These are phyloP conservation scores for Spathaspora hagerdaliae DNA, from an alignment of 805 yeast species.

Conservation along the genomic window DNA sequence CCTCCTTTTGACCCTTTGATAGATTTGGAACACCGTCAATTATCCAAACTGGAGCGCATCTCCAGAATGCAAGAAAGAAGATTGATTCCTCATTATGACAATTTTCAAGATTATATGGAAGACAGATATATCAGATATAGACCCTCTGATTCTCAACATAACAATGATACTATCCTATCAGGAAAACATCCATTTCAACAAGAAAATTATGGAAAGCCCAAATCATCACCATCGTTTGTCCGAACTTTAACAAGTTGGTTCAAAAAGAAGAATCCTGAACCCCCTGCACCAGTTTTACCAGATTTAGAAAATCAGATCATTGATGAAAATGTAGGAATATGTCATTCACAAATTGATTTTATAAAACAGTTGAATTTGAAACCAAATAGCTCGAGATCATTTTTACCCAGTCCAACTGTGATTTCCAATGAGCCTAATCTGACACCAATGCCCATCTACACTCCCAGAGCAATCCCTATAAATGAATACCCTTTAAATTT, in stretches of 20 bases:
- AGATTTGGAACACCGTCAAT: background rate
- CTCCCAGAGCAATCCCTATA: slow-evolving; percentile 22
- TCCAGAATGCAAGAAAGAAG: background rate
- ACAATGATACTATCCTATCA: slow-evolving; percentile 17
- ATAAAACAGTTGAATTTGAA: slow-evolving; percentile 8
- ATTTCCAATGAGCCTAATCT: slow-evolving; percentile 1
- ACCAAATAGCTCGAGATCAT: slow-evolving; percentile 15
- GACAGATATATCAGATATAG: slow-evolving; percentile 28
- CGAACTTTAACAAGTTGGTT: slow-evolving; percentile 8
- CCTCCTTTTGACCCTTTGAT: slow-evolving; percentile 16
- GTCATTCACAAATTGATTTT: background rate
- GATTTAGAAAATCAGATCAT: background rate
- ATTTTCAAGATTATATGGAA: slow-evolving; percentile 24
- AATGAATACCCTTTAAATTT: slow-evolving; percentile 16
- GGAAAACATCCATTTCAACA: slow-evolving; percentile 31
- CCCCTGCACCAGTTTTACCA: background rate
- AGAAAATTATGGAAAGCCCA: slow-evolving; percentile 3
- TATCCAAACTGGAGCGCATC: too few species aligned
- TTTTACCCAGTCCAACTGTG: slow-evolving; percentile 4
- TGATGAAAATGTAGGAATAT: background rate
- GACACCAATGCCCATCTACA: slow-evolving; percentile 7
- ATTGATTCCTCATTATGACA: slow-evolving; percentile 10
- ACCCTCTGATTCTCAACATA: slow-evolving; percentile 30
- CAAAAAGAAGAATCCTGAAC: background rate
- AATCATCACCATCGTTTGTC: background rate